A percentile compares a stretch with the other conserved stretches of the same genome.
phyloP scores from a whole-genome alignment of 2,329 filamentous ascomycete species.

The Acarospora socialis region DNA sequence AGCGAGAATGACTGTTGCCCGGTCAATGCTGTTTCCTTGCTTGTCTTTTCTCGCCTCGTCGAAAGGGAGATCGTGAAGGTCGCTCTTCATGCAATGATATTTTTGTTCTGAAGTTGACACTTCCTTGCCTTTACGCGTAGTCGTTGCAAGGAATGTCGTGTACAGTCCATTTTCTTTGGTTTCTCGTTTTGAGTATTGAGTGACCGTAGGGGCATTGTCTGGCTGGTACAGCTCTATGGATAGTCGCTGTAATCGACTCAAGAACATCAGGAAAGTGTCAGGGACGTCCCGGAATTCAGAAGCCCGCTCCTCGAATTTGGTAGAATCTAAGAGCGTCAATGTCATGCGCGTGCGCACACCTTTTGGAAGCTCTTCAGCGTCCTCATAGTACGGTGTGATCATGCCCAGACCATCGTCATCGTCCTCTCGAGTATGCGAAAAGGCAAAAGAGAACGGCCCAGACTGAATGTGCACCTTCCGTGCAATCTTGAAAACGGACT shows the following conservation, averaged over 20 bases:
- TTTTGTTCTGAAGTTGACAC: no score
- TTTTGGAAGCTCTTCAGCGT: constrained; percentile 10
- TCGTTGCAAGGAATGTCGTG: no score
- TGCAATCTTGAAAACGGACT: constrained; percentile 22
- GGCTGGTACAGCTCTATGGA: constrained; percentile 20
- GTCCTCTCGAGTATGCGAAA: constrained; percentile 23
- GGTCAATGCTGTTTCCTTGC: no score
- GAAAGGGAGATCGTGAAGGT: no score
- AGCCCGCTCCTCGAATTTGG: constrained; percentile 5
- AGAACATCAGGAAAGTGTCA: constrained; percentile 28
- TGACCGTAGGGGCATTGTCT: no score
- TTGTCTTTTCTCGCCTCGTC: no score
- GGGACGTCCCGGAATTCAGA: constrained; percentile 26
- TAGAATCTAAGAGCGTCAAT: constrained; percentile 22
- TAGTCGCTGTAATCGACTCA: constrained; percentile 27
- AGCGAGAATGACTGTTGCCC: constrained; percentile 30
- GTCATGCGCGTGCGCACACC: constrained; percentile 24
- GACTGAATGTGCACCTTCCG: constrained; percentile 27
- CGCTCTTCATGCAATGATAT: no score
- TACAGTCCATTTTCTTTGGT: no score
- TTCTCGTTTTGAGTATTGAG: background rate
- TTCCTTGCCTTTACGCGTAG: no score
- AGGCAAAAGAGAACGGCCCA: constrained; percentile 24
- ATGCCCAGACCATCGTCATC: constrained; percentile 38
- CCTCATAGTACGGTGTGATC: constrained; percentile 29